phyloP scores from a whole-genome alignment of 495 filamentous ascomycete species.

The Penicillium herquei region DNA sequence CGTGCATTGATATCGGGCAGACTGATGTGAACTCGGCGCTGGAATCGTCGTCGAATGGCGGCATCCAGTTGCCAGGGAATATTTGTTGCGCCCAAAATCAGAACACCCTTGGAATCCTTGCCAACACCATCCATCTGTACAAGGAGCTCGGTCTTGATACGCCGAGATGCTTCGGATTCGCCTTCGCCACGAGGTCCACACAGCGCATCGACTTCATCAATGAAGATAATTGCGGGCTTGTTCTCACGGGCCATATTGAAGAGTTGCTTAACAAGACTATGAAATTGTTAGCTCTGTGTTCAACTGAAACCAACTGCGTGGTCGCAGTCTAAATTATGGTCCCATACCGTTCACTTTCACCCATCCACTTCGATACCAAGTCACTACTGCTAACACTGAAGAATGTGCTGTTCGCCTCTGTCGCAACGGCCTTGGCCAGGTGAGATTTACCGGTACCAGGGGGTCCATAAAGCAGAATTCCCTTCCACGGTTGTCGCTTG shows the following conservation, averaged over 20 bases:
- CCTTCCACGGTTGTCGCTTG: conserved; percentile 97
- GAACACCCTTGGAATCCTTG: conserved; percentile 85
- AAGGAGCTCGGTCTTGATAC: conserved; percentile 97
- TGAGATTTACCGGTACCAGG: conserved; percentile 97
- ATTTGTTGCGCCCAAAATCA: conserved; percentile 96
- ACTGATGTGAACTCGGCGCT: conserved; percentile 91
- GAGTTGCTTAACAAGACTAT: conserved; percentile 90
- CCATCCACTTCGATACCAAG: conserved; percentile 99
- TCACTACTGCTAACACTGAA: conserved; percentile 98
- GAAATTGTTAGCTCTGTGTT: conserved; percentile 14
- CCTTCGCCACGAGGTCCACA: conserved; percentile 96
- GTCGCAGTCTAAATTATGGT: background rate
- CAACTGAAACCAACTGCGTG: background rate
- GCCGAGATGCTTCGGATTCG: conserved; percentile 92
- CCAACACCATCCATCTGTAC: conserved; percentile 99
- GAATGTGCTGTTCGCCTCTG: conserved; percentile 98
- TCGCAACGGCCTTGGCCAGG: conserved; percentile 94
- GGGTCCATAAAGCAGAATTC: conserved; percentile 93
- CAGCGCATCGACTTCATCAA: conserved; percentile 97
- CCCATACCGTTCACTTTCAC: conserved; percentile 87
- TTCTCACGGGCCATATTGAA: conserved; percentile 99
- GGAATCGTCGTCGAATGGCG: conserved; percentile 96
- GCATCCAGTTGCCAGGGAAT: conserved; percentile 99
- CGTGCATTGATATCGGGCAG: conserved; percentile 84
- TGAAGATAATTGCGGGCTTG: conserved; percentile 98